Evolutionary conservation across 2,329 filamentous ascomycete genomes (phyloP).

Genomic region (Arthrobotrys iridis): DNA sequence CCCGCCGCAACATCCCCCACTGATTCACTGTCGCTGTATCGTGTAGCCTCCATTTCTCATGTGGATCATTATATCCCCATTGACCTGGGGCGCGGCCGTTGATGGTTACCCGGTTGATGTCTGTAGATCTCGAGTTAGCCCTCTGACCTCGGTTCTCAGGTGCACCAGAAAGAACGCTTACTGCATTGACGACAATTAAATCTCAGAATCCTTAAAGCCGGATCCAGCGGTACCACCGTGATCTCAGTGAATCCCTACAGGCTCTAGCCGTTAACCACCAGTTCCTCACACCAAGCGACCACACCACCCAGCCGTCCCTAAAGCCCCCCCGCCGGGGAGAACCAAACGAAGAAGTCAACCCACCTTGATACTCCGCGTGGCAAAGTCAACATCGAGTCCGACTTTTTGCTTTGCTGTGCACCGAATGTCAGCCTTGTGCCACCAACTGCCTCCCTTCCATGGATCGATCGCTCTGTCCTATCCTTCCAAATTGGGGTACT

Average conservation of each 20-base stretch:
- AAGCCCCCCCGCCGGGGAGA: background rate
- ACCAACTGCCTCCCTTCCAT: conserved; percentile 49
- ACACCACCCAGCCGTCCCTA: background rate
- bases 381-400: conserved; percentile 88
- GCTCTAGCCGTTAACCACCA: conserved; percentile 31
- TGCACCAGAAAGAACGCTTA: conserved; percentile 56
- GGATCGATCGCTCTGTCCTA: too few species aligned
- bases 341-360: background rate
- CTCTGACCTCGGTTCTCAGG: background rate
- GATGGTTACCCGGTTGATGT: conserved; percentile 41
- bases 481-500: conserved; percentile 17
- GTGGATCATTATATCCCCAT: conserved; percentile 71
- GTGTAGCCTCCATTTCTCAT: conserved; percentile 72
- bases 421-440: conserved; percentile 59
- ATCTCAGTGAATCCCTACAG: conserved; percentile 77
- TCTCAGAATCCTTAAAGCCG: conserved; percentile 67
- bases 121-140: conserved; percentile 12
- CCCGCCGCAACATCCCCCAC: conserved; percentile 78
- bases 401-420: conserved; percentile 82
- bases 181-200: conserved; percentile 73
- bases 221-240: conserved; percentile 73
- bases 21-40: conserved; percentile 73
- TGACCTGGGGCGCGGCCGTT: conserved; percentile 55
- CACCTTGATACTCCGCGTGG: conserved; percentile 72
- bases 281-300: background rate